phyloP scores from a whole-genome alignment of 139 green algal genomes.

The Edaphochlamys debaryana region DNA sequence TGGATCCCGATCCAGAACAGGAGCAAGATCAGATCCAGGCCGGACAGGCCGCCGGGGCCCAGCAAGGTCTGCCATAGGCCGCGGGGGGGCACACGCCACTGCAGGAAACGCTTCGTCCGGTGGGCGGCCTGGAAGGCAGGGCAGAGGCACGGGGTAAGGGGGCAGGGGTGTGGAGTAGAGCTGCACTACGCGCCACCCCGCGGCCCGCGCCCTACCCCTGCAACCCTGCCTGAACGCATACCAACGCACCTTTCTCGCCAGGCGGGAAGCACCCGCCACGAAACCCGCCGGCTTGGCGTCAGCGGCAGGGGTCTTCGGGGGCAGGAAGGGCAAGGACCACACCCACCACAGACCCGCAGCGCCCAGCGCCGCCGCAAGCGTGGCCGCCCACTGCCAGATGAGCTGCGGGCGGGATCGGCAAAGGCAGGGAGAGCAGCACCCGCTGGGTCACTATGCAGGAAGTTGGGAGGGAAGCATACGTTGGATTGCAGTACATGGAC shows the following conservation, averaged over 20 bases:
- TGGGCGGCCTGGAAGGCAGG: background rate
- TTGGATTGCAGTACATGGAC: too few relatives aligned
- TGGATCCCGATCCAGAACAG: conserved; percentile 28
- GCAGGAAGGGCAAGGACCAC: background rate
- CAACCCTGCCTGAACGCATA: background rate
- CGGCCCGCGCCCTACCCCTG: too few relatives aligned
- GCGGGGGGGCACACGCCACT: too few relatives aligned
- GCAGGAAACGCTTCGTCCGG: too few relatives aligned
- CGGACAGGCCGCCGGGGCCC: background rate
- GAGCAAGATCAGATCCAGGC: conserved; percentile 21
- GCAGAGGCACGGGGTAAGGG: too few relatives aligned
- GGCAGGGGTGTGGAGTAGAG: too few relatives aligned
- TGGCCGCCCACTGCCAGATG: conserved; percentile 32
- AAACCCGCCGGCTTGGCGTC: too few relatives aligned
- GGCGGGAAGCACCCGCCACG: too few relatives aligned
- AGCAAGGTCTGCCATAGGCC: conserved; percentile 10
- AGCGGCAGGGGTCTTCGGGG: background rate
- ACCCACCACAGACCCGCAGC: conserved; percentile 11
- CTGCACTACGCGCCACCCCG: background rate
- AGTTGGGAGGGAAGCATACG: too few relatives aligned
- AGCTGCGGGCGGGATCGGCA: background rate
- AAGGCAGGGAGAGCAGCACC: too few relatives aligned
- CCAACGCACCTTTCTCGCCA: too few relatives aligned
- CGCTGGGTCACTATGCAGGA: background rate
- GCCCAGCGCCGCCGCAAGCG: conserved; percentile 6